Base-by-base conservation (phyloP, 371 early-diverging fungal species). In the Chytridium lagenaria region DNA sequence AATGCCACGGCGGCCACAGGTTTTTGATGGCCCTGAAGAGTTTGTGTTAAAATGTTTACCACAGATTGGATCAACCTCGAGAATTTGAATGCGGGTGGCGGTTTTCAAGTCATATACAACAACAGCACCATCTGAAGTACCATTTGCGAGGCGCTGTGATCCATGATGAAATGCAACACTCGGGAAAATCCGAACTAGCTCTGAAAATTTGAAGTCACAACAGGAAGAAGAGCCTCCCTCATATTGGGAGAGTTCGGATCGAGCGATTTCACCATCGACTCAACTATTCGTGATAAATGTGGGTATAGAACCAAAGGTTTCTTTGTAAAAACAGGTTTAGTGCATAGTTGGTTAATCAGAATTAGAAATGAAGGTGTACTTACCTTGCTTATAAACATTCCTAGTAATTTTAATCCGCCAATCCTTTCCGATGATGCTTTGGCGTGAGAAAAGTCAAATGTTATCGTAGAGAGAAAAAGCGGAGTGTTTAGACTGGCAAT, bases 71-170 rank as follows among this genome's bases (percentile, higher is more conserved):
- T n/a, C 7, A 36, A 86, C 90, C 80, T 93, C 92, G 12, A 94
- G 74, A 23, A 92, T 86, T 22, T 90, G 87, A 31, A 89, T 89
- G n/a, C 89, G 89, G 2, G 94, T 93, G 0, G 94, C 93, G 0
- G 95, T 94, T n/a, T 90, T 84, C 19, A 94, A 77, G 80, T 95
- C 95, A 74, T 92, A 94, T 1, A 94, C 87, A 10, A 93, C 82
- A 0, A 87, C 85, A 0, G 90, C 87, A 0, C 96, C 96, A 69
- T 94, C 94, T 28, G 84, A 67, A 0, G 91, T 90, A n/a, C 94
- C 96, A 0, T 93, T 89, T 0, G 90, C 90, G 16, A 95, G 77
- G 44, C 92, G 88, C 78, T 95, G 96, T 0, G 90, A 81, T 0
- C 83, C 86, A 31, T 85, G 83, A 74, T 93, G 94, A 73, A 95